Base-by-base conservation (phyloP, 2,329 filamentous ascomycete species). In the Coleophoma crateriformis region DNA sequence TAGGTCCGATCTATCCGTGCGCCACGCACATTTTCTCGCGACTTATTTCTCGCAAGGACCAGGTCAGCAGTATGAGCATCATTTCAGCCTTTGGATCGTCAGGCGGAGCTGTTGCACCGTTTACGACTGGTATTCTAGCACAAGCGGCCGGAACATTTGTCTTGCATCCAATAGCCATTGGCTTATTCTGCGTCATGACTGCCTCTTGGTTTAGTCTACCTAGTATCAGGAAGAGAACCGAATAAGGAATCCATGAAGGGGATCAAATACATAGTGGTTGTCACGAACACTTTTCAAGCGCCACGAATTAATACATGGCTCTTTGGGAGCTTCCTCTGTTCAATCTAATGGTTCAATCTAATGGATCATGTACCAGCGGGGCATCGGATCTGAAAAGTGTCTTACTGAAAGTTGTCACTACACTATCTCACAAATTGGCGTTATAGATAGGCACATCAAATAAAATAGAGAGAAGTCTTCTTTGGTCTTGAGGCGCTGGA, bases 1-100 rank as follows among this genome's bases (percentile, higher is more conserved):
- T 95, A 0, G 89, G 90, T 0, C 88, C 89, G 0, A 76, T 95
- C 4, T 95, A 90, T 61, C 88, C 89, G 0, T 90, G 86, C 62
- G 80, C 84, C 0, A 76, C 79, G 3, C 77, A 79, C 1, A 73
- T 88, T 6, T 84, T 88, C 56, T 76, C 83, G 48, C 72, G 78
- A 37, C 68, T 77, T 34, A 74, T 90, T 64, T 77, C 75, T 14
- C 70, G 78, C 14, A 69, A 75, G 37, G 72, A 88, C 49, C 79
- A 83, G 54, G 75, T 85, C 15, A 81, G 78, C 39, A 78, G 80
- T 1, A 75, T 89, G 56, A 78, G 84, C 2, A 79, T 87, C 49
- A 87, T 89, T 51, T 81, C 77, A 19, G 82, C 83, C 4, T 86
- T 85, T 58, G 86, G 84, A 0, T 85, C 79, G 58, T 79, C 81